These are phyloP conservation scores for Didymella arachidicola DNA, from an alignment of 2,329 filamentous ascomycete genomes.

Conservation along the genomic window DNA sequence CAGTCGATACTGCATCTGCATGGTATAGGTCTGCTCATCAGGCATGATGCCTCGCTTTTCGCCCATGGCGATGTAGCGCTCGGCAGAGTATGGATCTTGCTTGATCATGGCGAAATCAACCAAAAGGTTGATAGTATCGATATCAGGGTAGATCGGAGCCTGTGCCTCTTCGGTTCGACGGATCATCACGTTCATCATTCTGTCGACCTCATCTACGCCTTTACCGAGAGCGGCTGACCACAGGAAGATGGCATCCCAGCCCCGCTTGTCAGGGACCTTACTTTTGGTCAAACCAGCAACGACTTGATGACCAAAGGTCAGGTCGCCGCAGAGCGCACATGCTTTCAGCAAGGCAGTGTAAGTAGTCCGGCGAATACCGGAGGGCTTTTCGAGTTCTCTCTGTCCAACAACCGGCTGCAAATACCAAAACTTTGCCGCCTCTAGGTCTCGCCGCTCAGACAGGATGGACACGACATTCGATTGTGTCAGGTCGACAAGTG, in stretches of 20 bases:
- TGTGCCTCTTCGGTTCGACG: constrained; percentile 57
- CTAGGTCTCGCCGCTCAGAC: constrained; percentile 63
- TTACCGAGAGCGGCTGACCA: constrained; percentile 78
- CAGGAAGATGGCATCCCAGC: constrained; percentile 77
- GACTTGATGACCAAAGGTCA: constrained; percentile 53
- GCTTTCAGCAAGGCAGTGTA: constrained; percentile 67
- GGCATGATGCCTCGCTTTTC: constrained; percentile 70
- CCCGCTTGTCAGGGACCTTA: constrained; percentile 55
- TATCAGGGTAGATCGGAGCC: constrained; percentile 63
- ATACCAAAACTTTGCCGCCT: constrained; percentile 74
- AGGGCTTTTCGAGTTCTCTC: constrained; percentile 2
- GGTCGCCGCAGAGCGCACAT: constrained; percentile 53
- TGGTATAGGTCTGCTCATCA: constrained; percentile 73
- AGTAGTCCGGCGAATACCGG: constrained; percentile 42
- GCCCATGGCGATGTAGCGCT: constrained; percentile 74
- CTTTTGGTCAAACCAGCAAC: constrained; percentile 48
- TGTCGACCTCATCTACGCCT: constrained; percentile 73
- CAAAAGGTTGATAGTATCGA: constrained; percentile 77
- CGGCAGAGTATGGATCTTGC: constrained; percentile 74
- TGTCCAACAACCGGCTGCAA: constrained; percentile 58
- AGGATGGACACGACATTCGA: constrained; percentile 68
- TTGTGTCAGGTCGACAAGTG: constrained; percentile 53
- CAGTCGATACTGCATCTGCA: constrained; percentile 81
- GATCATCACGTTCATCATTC: constrained; percentile 75
- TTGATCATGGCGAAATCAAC: constrained; percentile 75